Evolutionary conservation across 2,329 filamentous ascomycete species (phyloP).

Genomic region (Aspergillus uvarum): DNA sequence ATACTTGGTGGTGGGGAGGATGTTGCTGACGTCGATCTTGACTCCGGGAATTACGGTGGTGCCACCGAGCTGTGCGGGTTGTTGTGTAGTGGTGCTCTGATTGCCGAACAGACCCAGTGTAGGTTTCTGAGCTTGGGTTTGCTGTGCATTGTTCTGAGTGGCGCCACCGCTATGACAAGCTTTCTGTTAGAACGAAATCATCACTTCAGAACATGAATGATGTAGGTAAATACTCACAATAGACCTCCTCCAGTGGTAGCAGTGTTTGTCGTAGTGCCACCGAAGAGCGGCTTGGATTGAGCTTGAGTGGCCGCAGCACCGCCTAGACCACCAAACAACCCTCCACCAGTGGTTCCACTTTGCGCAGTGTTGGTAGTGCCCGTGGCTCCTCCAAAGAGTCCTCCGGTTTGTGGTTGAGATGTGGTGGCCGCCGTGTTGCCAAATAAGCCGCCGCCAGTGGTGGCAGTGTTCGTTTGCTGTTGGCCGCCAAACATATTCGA

Average conservation of each 20-base stretch:
- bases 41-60: conserved; percentile 62
- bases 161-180: conserved; percentile 21
- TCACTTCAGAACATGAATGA: neutral
- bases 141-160: conserved; percentile 29
- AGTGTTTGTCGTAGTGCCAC: conserved; percentile 31
- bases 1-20: conserved; percentile 86
- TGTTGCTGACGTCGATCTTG: conserved; percentile 73
- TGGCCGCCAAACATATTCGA: conserved; percentile 35
- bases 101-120: conserved; percentile 42
- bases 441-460: conserved; percentile 32
- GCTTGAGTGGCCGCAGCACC: conserved; percentile 30
- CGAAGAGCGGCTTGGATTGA: conserved; percentile 38
- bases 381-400: conserved; percentile 24
- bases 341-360: conserved; percentile 26
- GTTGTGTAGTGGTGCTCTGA: conserved; percentile 30
- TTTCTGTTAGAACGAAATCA: neutral
- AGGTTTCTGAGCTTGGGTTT: conserved; percentile 51
- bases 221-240: conserved; percentile 32
- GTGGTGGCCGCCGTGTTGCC: conserved; percentile 27
- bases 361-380: conserved; percentile 24
- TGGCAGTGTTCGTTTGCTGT: conserved; percentile 26
- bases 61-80: conserved; percentile 35
- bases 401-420: conserved; percentile 31
- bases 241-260: conserved; percentile 30
- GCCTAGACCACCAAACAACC: conserved; percentile 32